Conservation (phyloP, 768 basidiomycete species). For the Hygrocybe punicea region DNA sequence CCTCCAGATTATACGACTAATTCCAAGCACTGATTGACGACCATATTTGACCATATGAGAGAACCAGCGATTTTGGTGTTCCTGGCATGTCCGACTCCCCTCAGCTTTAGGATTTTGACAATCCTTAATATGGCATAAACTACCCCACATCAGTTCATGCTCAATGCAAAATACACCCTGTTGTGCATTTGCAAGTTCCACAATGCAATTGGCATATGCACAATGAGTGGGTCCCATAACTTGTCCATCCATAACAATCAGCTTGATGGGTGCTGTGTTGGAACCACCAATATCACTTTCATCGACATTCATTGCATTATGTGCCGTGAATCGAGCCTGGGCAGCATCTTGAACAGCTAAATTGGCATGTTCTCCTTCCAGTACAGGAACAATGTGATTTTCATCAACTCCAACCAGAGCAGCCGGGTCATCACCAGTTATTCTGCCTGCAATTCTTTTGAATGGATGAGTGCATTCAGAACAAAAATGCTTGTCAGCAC, state of each 20-base stretch:
- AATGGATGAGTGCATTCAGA: conserved; percentile 12
- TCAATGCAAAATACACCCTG: conserved; percentile 1
- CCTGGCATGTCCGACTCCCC: neutral
- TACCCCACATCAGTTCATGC: conserved; percentile 1
- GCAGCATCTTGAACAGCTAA: neutral
- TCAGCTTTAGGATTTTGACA: neutral
- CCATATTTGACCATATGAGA: neutral
- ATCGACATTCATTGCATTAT: neutral
- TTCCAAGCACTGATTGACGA: neutral
- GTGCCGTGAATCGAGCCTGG: neutral
- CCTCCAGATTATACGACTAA: neutral
- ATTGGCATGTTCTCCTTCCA: neutral
- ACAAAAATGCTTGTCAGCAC: conserved; percentile 10
- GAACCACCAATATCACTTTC: neutral
- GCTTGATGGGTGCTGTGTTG: neutral
- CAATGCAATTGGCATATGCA: conserved; percentile 8
- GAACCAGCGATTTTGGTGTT: conserved; percentile 2
- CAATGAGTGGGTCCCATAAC: conserved; percentile 14
- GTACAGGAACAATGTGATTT: conserved; percentile 7
- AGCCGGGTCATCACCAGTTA: conserved; percentile 8
- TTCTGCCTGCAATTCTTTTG: conserved; percentile 9
- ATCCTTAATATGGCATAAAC: conserved; percentile 5
- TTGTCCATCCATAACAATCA: conserved; percentile 16
- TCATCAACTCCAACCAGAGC: conserved; percentile 15
- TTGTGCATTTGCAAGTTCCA: conserved; percentile 1